Percentiles rank a stretch among this genome's conserved stretches.
phyloP scores from a whole-genome alignment of 495 filamentous ascomycete species.

The Lasiosphaeria ovina region DNA sequence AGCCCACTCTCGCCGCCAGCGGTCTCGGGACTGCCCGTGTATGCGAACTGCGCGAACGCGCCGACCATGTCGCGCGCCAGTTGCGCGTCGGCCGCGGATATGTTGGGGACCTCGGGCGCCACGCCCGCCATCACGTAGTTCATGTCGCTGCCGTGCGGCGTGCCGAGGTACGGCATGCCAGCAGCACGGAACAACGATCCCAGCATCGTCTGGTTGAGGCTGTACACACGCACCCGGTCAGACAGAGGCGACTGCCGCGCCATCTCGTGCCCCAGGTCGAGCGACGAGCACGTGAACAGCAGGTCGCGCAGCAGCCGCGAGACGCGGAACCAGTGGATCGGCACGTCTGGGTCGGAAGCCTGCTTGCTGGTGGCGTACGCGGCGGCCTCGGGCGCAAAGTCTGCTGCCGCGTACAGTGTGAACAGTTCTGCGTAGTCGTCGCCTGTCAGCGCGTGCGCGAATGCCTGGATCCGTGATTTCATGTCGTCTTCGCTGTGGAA shows the following conservation, averaged over 20 bases:
- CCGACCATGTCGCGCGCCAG: conserved; percentile 15
- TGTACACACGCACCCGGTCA: conserved; percentile 22
- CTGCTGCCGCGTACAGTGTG: conserved; percentile 20
- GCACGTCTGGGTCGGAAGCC: conserved; percentile 18
- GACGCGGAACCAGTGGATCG: conserved; percentile 30
- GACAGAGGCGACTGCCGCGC: conserved; percentile 8
- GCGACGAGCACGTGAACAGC: conserved; percentile 31
- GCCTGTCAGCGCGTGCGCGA: conserved; percentile 18
- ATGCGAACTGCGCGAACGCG: conserved; percentile 23
- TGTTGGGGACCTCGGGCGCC: conserved; percentile 19
- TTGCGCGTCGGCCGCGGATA: conserved; percentile 20
- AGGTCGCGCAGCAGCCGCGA: conserved; percentile 31
- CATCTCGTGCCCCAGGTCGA: conserved; percentile 30
- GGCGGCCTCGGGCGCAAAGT: conserved; percentile 21
- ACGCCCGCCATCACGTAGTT: conserved; percentile 32
- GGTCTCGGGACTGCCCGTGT: conserved; percentile 13
- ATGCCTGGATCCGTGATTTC: conserved; percentile 13
- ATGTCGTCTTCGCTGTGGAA: conserved; percentile 23
- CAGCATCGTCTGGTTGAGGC: conserved; percentile 33
- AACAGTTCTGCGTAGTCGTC: conserved; percentile 24
- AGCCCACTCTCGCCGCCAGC: background rate
- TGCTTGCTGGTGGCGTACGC: conserved; percentile 22
- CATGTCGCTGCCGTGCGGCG: conserved; percentile 28
- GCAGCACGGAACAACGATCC: conserved; percentile 17
- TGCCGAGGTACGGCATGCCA: conserved; percentile 31